phyloP scores from a whole-genome alignment of 2,329 filamentous ascomycete species.

The Epichloe hybrida region DNA sequence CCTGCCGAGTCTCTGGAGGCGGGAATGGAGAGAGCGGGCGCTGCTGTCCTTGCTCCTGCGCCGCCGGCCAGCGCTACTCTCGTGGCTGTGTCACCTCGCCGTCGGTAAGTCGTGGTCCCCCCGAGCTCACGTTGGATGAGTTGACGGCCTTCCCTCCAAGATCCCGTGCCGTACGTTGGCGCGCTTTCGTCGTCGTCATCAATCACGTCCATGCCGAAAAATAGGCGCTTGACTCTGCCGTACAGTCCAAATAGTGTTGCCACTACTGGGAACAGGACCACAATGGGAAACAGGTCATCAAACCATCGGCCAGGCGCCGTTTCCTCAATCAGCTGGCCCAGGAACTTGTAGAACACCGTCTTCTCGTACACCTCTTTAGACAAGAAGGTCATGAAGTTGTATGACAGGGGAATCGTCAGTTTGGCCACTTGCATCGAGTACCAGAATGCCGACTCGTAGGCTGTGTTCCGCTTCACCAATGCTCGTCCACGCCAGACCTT shows the following conservation, averaged over 20 bases:
- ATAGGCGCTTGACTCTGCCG: slow-evolving; percentile 63
- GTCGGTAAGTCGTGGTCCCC: slow-evolving; percentile 42
- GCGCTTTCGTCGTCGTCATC: slow-evolving; percentile 58
- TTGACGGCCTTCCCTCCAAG: slow-evolving; percentile 83
- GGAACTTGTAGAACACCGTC: slow-evolving; percentile 77
- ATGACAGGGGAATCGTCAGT: slow-evolving; percentile 80
- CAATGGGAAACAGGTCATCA: slow-evolving; percentile 75
- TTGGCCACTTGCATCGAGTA: slow-evolving; percentile 87
- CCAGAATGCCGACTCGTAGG: slow-evolving; percentile 89
- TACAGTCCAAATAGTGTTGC: slow-evolving; percentile 87
- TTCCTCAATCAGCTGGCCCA: slow-evolving; percentile 71
- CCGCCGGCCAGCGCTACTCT: slow-evolving; percentile 16
- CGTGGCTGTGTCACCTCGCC: slow-evolving; percentile 30
- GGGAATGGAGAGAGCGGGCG: slow-evolving; percentile 36
- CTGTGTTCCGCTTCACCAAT: slow-evolving; percentile 79
- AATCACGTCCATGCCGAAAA: slow-evolving; percentile 61
- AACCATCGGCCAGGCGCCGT: slow-evolving; percentile 75
- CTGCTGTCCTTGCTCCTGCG: slow-evolving; percentile 20
- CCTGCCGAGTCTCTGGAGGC: slow-evolving; percentile 21
- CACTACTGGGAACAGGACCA: slow-evolving; percentile 73
- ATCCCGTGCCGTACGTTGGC: slow-evolving; percentile 58
- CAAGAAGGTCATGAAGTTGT: slow-evolving; percentile 92
- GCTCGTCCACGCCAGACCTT: slow-evolving; percentile 97
- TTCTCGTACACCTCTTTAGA: slow-evolving; percentile 56
- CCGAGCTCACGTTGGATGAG: slow-evolving; percentile 79